These are phyloP conservation scores for Gastrodia elata DNA, from an alignment of 106 monocot genomes.

Conservation along the genomic window DNA sequence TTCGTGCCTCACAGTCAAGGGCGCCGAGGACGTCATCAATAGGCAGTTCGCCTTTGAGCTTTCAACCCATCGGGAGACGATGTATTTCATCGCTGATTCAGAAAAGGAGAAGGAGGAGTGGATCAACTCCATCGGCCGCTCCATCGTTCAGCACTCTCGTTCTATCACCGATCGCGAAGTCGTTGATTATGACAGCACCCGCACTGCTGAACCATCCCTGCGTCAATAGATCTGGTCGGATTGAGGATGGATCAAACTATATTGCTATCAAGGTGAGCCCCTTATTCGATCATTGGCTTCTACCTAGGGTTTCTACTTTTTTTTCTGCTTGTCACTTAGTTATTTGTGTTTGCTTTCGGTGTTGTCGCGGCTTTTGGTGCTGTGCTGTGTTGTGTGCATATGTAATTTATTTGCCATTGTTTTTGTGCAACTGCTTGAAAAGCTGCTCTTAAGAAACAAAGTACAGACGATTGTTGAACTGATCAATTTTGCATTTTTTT, in stretches of 20 bases:
- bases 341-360: neutral
- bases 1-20: conserved; percentile 50
- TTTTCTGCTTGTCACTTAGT: neutral
- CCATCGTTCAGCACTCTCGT: conserved; percentile 61
- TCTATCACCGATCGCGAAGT: conserved; percentile 52
- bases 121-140: conserved; percentile 62
- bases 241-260: neutral
- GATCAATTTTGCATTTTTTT: neutral
- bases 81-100: conserved; percentile 69
- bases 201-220: neutral
- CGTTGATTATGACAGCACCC: conserved; percentile 45
- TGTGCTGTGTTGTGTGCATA: neutral
- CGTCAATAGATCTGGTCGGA: neutral
- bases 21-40: conserved; percentile 58
- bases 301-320: neutral
- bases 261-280: conserved; percentile 4
- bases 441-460: neutral
- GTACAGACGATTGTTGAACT: neutral
- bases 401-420: neutral
- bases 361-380: neutral
- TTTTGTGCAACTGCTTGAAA: neutral
- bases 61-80: conserved; percentile 38
- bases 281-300: neutral
- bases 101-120: conserved; percentile 73
- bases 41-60: conserved; percentile 52